Conservation (phyloP, 1,139 yeast genomes). For the Kluyveromyces sp. region DNA sequence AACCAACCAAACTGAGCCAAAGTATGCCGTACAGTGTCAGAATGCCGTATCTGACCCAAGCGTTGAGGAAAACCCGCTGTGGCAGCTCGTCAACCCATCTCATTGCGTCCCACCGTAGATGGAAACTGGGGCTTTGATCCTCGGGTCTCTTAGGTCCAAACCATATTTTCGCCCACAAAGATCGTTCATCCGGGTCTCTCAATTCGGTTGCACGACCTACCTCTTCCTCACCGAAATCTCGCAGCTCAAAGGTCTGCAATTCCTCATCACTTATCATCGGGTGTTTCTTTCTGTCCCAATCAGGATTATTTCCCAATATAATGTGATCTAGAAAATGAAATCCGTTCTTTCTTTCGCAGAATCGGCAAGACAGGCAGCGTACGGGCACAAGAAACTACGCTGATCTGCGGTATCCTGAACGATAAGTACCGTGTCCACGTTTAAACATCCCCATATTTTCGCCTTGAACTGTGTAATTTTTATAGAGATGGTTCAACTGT, state of each 20-base stretch:
- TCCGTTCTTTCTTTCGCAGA: no score
- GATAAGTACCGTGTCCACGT: no score
- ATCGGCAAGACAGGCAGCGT: no score
- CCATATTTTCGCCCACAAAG: constrained; percentile 33
- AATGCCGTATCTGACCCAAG: constrained; percentile 33
- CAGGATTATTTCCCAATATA: not conserved
- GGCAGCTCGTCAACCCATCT: constrained; percentile 41
- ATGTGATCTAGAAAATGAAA: no score
- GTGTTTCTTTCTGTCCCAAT: not conserved
- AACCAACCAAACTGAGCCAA: constrained; percentile 25
- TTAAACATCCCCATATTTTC: no score
- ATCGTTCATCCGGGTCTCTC: constrained; percentile 3
- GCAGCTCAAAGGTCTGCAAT: not conserved
- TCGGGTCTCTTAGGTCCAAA: constrained; percentile 44
- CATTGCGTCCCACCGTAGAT: constrained; percentile 18
- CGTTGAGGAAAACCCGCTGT: constrained; percentile 28
- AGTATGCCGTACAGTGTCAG: constrained; percentile 36
- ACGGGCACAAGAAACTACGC: no score
- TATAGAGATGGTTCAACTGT: not conserved
- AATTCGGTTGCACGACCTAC: not conserved
- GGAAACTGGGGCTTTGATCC: constrained; percentile 43
- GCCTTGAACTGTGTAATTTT: no score
- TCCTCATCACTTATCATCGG: constrained; percentile 1
- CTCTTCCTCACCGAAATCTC: not conserved
- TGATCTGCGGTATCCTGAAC: no score